Base-by-base conservation (phyloP, 2,329 filamentous ascomycete species). In the Chaetomium olivaceum region DNA sequence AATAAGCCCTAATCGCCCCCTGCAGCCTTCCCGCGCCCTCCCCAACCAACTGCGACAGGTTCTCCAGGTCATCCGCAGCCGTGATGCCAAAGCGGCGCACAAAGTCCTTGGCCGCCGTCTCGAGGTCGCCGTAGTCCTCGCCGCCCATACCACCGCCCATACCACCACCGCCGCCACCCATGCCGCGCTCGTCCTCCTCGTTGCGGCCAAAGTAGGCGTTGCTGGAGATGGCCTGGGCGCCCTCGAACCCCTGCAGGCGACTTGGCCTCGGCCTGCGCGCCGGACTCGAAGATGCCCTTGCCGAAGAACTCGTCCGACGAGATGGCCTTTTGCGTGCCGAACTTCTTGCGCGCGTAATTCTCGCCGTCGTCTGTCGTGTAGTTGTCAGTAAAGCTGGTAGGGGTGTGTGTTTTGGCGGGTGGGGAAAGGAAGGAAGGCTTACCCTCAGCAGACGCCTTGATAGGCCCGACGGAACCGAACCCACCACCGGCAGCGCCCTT, bases 261-360 rank as follows among this genome's bases (percentile, higher is more conserved):
- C 82, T 96, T 96, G 72, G 95, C 94, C 80, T 97, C 94, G 60
- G 88, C 83, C 75, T 95, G 90, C 9, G 90, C 87, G 63, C 83
- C 84, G 46, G 93, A 88, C 76, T 99, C 93, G 78, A 89, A 98
- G 63, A 86, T 81, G 61, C 93, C 92, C 77, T 95, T 94, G 74
- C 94, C 93, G 76, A 99, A 99, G 84, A 96, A 99, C 77, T 99
- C 95, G 77, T 99, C 95, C 0, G 93, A 97, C 0, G 93, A 97
- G 71, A 99, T 99, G 72, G 91, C 91, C 83, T 98, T 98, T 77
- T 99, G 95, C 52, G 79, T 80, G 67, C 93, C 94, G 74, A 99
- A 99, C 78, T 97, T 97, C 74, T 86, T 82, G 73, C 91, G 91
- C 6, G 93, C 92, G 75, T 92, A 96, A 74, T 87, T 88, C 74